A percentile compares a stretch with the other conserved stretches of the same genome.
Evolutionary conservation across 106 monocot species (phyloP).

Genomic region (Gastrodia elata): DNA sequence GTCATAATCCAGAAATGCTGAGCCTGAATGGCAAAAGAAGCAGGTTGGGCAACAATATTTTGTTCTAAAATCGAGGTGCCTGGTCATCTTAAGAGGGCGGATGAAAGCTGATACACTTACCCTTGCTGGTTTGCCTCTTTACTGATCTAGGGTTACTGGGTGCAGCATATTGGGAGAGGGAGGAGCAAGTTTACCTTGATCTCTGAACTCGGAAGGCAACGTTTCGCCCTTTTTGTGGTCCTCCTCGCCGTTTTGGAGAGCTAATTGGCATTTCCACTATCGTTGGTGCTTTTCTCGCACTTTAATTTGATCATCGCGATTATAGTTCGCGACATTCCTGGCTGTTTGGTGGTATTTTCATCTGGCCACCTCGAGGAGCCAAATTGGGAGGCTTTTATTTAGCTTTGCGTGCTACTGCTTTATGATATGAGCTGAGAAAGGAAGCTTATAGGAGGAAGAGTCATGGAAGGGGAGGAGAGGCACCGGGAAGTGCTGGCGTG

Average conservation of each 20-base stretch:
- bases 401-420: background rate
- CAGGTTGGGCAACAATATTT: too few relatives aligned
- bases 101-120: slow-evolving; percentile 6
- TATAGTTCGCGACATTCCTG: background rate
- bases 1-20: too few relatives aligned
- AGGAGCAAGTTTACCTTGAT: background rate
- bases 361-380: background rate
- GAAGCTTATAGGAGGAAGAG: slow-evolving; percentile 18
- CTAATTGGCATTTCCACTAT: background rate
- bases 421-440: slow-evolving; percentile 20
- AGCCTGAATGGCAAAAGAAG: too few relatives aligned
- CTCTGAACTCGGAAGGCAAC: background rate
- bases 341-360: background rate
- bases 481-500: slow-evolving; percentile 52
- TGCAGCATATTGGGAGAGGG: background rate
- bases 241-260: background rate
- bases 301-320: background rate
- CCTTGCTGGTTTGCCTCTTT: background rate
- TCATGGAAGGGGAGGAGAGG: slow-evolving; percentile 66
- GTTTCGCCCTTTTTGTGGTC: background rate
- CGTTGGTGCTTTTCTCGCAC: background rate
- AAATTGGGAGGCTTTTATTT: background rate
- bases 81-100: background rate
- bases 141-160: slow-evolving; percentile 8
- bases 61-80: too few relatives aligned